A percentile compares a stretch with the other conserved stretches of the same genome.
Evolutionary conservation across 2,329 filamentous ascomycete species (phyloP).

Genomic region (Pestalotiopsis sp.): DNA sequence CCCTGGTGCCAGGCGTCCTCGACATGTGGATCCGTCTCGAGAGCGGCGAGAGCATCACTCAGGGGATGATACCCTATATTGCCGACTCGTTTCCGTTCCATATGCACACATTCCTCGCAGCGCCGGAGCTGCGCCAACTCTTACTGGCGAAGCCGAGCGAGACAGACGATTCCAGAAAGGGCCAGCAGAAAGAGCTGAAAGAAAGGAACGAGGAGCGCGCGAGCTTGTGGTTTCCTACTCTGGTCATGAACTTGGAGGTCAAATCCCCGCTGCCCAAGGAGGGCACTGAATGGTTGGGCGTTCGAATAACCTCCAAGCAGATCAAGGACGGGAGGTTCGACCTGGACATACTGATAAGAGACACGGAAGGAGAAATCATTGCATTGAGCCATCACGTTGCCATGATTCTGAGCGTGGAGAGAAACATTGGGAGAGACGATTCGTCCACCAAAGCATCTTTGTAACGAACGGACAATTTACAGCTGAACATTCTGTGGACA

Average conservation of each 20-base stretch:
- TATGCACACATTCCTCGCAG: not conserved
- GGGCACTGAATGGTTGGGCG: not conserved
- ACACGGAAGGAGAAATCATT: not conserved
- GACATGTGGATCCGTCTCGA: not conserved
- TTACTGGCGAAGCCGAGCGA: not conserved
- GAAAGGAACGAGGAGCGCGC: constrained; percentile 10
- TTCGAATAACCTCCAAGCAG: not conserved
- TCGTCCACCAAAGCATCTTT: not conserved
- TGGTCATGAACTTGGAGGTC: constrained; percentile 74
- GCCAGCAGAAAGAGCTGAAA: constrained; percentile 15
- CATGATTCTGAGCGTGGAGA: not conserved
- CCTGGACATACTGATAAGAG: not conserved
- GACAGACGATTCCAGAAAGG: not conserved
- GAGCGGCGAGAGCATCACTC: not conserved
- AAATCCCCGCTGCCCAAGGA: constrained; percentile 66
- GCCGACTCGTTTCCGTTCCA: not conserved
- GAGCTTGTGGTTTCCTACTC: constrained; percentile 73
- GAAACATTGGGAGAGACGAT: not conserved
- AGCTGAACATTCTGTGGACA: too few species aligned
- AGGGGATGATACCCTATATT: not conserved
- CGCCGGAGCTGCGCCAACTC: not conserved
- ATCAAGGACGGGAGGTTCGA: not conserved
- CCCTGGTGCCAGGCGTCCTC: not conserved
- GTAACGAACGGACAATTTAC: not conserved
- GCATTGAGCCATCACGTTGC: not conserved